Evolutionary conservation across 805 yeast genomes (phyloP).

Genomic region (Millerago galiae): DNA sequence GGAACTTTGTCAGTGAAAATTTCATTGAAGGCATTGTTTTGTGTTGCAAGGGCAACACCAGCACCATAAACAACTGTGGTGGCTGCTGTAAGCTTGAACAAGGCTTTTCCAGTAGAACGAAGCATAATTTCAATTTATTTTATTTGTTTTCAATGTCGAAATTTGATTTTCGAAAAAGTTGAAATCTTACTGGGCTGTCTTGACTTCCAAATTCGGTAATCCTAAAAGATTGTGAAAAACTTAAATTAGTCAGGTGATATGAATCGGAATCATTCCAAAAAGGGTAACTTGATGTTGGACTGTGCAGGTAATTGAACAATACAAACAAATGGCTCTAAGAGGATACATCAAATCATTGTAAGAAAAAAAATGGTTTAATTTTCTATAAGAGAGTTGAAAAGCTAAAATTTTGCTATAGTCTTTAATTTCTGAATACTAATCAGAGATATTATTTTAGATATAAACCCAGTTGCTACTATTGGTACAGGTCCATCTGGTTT

Average conservation of each 20-base stretch:
- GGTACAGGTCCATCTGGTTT: slow-evolving; percentile 28
- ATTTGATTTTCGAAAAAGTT: neutral
- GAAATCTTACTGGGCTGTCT: neutral
- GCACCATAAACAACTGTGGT: slow-evolving; percentile 42
- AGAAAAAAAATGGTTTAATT: neutral
- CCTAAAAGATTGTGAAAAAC: neutral
- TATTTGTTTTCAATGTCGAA: neutral
- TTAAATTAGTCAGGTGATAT: neutral
- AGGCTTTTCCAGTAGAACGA: slow-evolving; percentile 27
- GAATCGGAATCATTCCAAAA: too few relatives aligned
- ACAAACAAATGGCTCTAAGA: too few relatives aligned
- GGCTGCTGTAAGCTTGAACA: slow-evolving; percentile 26
- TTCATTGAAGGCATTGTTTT: slow-evolving; percentile 55
- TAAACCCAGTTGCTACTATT: slow-evolving; percentile 23
- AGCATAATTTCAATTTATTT: slow-evolving; percentile 12
- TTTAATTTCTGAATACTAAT: too few relatives aligned
- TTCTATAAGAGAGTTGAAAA: too few relatives aligned
- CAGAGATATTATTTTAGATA: neutral
- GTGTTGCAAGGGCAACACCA: slow-evolving; percentile 52
- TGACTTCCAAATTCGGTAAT: slow-evolving; percentile 5
- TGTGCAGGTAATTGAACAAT: too few relatives aligned
- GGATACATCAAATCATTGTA: too few relatives aligned
- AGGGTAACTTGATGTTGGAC: too few relatives aligned
- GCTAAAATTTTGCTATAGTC: too few relatives aligned
- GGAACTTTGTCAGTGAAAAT: slow-evolving; percentile 60